Conservation (phyloP, 495 filamentous ascomycete genomes). For the Amniculicola lignicola region DNA sequence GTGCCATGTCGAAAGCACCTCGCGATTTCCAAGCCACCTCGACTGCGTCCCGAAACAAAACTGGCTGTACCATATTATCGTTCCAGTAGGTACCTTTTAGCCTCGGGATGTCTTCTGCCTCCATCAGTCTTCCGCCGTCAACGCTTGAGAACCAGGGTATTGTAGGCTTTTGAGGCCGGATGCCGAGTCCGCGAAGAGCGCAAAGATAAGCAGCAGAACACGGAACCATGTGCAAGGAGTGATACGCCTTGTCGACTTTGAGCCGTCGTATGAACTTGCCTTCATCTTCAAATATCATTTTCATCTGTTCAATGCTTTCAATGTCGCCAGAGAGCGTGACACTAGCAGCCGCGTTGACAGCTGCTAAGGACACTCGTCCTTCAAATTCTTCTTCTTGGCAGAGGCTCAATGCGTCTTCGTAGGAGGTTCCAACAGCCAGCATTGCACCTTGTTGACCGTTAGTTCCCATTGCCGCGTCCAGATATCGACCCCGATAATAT, state of each 20-base stretch:
- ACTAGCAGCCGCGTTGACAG: constrained; percentile 5
- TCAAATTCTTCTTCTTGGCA: not conserved
- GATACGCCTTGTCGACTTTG: constrained; percentile 15
- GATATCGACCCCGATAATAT: not conserved
- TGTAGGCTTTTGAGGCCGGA: not conserved
- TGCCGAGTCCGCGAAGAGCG: not conserved
- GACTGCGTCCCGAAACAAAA: constrained; percentile 55
- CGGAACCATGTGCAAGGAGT: constrained; percentile 11
- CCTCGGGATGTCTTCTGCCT: constrained; percentile 24
- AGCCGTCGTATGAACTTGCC: constrained; percentile 2
- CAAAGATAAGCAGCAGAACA: not conserved
- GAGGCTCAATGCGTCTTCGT: not conserved
- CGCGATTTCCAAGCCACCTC: not conserved
- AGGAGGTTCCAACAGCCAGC: not conserved
- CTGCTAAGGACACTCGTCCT: not conserved
- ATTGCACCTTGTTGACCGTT: not conserved
- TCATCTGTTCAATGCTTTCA: not conserved
- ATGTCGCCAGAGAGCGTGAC: constrained; percentile 15
- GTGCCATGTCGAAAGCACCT: constrained; percentile 2
- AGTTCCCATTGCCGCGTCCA: not conserved
- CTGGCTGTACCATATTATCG: constrained; percentile 13
- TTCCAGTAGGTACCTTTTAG: constrained; percentile 30
- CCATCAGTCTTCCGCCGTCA: constrained; percentile 2
- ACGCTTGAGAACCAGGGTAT: constrained; percentile 12
- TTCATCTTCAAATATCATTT: not conserved